Base-by-base conservation (phyloP, 805 yeast species). In the Candida gorgasii region DNA sequence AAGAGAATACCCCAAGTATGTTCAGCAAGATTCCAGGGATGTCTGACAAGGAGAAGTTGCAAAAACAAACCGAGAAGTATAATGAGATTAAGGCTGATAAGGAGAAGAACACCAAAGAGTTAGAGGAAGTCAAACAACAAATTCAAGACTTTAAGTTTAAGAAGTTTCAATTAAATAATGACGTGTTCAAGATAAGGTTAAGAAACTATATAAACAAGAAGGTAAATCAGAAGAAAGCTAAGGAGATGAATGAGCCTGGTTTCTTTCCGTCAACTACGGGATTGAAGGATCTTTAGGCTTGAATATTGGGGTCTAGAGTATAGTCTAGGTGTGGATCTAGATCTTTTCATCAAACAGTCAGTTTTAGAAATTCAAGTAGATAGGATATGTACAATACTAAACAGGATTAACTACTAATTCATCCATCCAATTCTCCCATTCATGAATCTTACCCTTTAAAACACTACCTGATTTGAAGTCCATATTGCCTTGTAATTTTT, bases 351-450 rank as follows among this genome's bases (percentile, higher is more conserved):
- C n/a, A n/a, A n/a, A n/a, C n/a, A n/a, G n/a, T n/a, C n/a, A n/a
- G n/a, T n/a, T n/a, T n/a, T n/a, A n/a, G n/a, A n/a, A n/a, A n/a
- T n/a, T n/a, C n/a, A n/a, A n/a, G n/a, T n/a, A n/a, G n/a, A n/a
- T n/a, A n/a, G n/a, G n/a, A n/a, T n/a, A n/a, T n/a, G n/a, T n/a
- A n/a, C 32, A 11, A 12, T 6, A 7, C 16, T 23, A 29, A 19
- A 18, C 36, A 9, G 47, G 60, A 49, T 86, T 86, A 19, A 82
- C 85, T 11, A 83, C 84, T 51, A 78, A 74, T 58, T 84, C 90
- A 49, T 80, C 84, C 24, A 90, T 70, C 96, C 96, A 90, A 49
- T 81, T 74, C 49, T 75, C 78, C 89, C 96, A 86, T 14, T 65
- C 65, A 4, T 66, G 75, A 27, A 76, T 63, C 23, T 82, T 76